Conservation (phyloP, 768 basidiomycete genomes). For the Termitomyces sp. region DNA sequence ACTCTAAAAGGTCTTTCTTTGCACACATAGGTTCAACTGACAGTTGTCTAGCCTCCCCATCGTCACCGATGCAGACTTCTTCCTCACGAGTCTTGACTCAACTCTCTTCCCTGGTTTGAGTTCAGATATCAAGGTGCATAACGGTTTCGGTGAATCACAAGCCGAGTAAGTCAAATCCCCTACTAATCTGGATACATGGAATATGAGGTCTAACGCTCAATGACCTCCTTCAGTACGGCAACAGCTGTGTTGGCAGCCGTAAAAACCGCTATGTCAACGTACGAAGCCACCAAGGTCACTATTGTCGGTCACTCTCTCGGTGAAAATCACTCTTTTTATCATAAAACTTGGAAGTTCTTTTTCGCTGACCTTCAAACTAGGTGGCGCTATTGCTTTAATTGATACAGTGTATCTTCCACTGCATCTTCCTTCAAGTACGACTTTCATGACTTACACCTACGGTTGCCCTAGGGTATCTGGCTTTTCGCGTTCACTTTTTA, state of each 20-base stretch:
- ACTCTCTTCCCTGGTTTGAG: slow-evolving; percentile 48
- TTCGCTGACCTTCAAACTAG: not conserved
- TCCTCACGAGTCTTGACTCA: slow-evolving; percentile 29
- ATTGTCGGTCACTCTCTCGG: slow-evolving; percentile 41
- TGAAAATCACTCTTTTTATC: not conserved
- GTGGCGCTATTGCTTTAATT: slow-evolving; percentile 20
- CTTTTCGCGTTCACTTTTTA: not conserved
- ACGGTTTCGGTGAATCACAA: slow-evolving; percentile 44
- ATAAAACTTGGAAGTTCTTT: not conserved
- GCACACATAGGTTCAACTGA: not conserved
- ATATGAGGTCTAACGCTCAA: not conserved
- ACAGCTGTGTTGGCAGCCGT: slow-evolving; percentile 41
- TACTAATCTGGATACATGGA: no score
- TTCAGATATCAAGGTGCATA: slow-evolving; percentile 38
- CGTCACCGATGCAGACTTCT: slow-evolving; percentile 40
- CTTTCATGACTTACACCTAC: slow-evolving; percentile 19
- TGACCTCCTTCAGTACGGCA: slow-evolving; percentile 30
- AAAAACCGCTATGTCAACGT: slow-evolving; percentile 30
- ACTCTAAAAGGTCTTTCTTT: not conserved
- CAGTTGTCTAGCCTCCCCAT: slow-evolving; percentile 16
- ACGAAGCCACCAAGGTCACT: slow-evolving; percentile 34
- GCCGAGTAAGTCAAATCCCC: slow-evolving; percentile 15
- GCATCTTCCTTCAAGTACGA: slow-evolving; percentile 15
- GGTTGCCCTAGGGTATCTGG: slow-evolving; percentile 20
- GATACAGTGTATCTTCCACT: slow-evolving; percentile 24